These are phyloP conservation scores for Gyrodon lividus DNA, from an alignment of 768 basidiomycete genomes.

Conservation along the genomic window DNA sequence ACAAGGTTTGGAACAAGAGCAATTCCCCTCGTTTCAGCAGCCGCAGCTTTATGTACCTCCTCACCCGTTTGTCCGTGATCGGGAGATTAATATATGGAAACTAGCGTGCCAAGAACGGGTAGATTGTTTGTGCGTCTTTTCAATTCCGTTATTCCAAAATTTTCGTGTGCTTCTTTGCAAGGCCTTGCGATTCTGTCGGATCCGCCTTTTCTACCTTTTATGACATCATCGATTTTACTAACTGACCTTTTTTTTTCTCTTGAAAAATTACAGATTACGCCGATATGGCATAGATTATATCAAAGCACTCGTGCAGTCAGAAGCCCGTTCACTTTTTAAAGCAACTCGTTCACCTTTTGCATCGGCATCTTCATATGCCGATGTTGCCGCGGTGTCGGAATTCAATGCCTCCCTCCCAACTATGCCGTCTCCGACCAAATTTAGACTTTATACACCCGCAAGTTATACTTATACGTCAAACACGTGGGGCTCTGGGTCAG, in stretches of 20 bases:
- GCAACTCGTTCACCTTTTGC: neutral
- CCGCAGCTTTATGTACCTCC: constrained; percentile 29
- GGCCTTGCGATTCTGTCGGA: constrained; percentile 2
- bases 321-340: constrained; percentile 17
- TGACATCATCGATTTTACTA: constrained; percentile 6
- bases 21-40: constrained; percentile 24
- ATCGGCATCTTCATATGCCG: neutral
- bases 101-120: constrained; percentile 35
- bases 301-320: constrained; percentile 32
- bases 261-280: constrained; percentile 20
- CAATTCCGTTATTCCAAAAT: constrained; percentile 5
- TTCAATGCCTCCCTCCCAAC: neutral
- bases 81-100: constrained; percentile 36
- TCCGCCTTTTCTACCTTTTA: constrained; percentile 5
- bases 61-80: constrained; percentile 30
- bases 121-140: constrained; percentile 30
- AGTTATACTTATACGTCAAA: constrained; percentile 31
- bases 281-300: constrained; percentile 34
- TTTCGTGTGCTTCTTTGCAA: neutral
- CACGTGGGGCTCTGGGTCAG: constrained; percentile 16
- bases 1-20: constrained; percentile 23
- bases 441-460: constrained; percentile 32
- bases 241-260: too few species aligned
- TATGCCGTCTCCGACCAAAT: constrained; percentile 21
- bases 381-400: neutral